Evolutionary conservation across 2,329 filamentous ascomycete species (phyloP), one percentile per base, ranked within the genome.

Genomic region (Epichloe brachyelytri): DNA sequence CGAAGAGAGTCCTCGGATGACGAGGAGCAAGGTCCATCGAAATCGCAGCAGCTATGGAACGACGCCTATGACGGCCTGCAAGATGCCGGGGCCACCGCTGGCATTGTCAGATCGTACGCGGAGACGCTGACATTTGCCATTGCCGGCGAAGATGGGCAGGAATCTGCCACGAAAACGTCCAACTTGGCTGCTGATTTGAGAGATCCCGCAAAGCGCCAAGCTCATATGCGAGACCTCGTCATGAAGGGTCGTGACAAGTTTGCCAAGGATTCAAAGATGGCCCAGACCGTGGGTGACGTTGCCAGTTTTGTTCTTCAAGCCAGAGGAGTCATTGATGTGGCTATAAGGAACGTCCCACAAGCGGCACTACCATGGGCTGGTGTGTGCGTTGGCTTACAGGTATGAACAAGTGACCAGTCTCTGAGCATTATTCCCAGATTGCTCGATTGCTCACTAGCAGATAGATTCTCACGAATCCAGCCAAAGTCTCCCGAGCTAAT

Each of bases 381-480:
- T n/a, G 52, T 54, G 20, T 54, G 52, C 33, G 52, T 52, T 30
- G 52, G 50, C 30, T 40, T 54, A n/a, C 52, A 54, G 50, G 52
- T 54, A 41, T 19, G 46, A 40, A 19, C 6, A 33, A 26, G 37
- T 12, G 19, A 8, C 34, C 15, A 15, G 26, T 26, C 39, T 22
- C 22, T 7, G 33, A 30, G 8, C 8, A 30, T 30, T 30, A 30
- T 30, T 10, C 8, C 8, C 26, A 30, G 26, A 30, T 30, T 30
- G 19, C 49, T 51, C 17, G 8, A 5, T 47, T n/a, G 19, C 49
- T 51, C 17, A 51, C 26, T 7, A 38, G n/a, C 44, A 14, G 26
- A n/a, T 37, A 52, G 52, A 54, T 54, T 26, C 50, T 54, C n/a
- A 54, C 52, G 4, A 54, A 54, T 43, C 52, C 52, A 6, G 52